Evolutionary conservation across 2,329 filamentous ascomycete genomes (phyloP).

Genomic region (Nemania sp.): DNA sequence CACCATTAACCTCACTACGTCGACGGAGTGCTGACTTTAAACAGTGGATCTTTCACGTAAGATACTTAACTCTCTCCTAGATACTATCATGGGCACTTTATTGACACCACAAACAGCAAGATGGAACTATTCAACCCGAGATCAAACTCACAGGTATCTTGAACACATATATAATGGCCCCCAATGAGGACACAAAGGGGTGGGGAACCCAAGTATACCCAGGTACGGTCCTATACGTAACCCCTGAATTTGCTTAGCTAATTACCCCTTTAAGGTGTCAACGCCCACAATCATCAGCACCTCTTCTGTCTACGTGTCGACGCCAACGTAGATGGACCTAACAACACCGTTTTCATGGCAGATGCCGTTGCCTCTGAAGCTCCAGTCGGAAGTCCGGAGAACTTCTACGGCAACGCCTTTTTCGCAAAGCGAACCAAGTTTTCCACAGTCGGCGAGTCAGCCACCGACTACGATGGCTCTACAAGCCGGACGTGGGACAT

Average conservation of each 20-base stretch:
- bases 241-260: slow-evolving; percentile 32
- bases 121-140: slow-evolving; percentile 91
- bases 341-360: slow-evolving; percentile 87
- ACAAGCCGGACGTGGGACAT: slow-evolving; percentile 92
- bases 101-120: slow-evolving; percentile 65
- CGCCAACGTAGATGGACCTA: slow-evolving; percentile 84
- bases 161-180: slow-evolving; percentile 87
- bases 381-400: slow-evolving; percentile 82
- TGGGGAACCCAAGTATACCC: slow-evolving; percentile 95
- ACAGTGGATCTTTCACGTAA: slow-evolving; percentile 85
- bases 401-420: slow-evolving; percentile 91
- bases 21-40: slow-evolving; percentile 59
- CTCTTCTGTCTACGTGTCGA: slow-evolving; percentile 92
- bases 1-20: background rate
- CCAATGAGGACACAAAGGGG: slow-evolving; percentile 82
- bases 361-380: slow-evolving; percentile 79
- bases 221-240: slow-evolving; percentile 50
- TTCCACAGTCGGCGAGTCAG: slow-evolving; percentile 74
- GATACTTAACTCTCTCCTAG: slow-evolving; percentile 7
- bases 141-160: slow-evolving; percentile 92
- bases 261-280: slow-evolving; percentile 68
- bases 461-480: slow-evolving; percentile 83
- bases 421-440: slow-evolving; percentile 86
- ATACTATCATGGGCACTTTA: background rate
- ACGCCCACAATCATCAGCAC: slow-evolving; percentile 96